Evolutionary conservation across 345 rosid genomes (phyloP), one percentile per base, ranked within the genome.

Genomic region (Nephelium lappaceum): DNA sequence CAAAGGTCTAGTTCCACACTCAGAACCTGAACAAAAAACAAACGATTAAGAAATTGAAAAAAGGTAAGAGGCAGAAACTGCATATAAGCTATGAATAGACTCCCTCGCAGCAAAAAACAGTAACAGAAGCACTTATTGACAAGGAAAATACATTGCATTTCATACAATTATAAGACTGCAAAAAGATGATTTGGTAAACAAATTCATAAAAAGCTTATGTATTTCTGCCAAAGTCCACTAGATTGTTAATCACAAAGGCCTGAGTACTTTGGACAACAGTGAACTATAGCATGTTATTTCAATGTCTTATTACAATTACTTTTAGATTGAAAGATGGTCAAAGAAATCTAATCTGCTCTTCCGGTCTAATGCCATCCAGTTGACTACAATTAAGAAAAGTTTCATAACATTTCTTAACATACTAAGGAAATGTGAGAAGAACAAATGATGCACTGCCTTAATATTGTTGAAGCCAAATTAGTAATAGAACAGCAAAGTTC

Each of bases 1-100:
- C 97, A 93, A 72, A 93, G 95, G 85, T 93, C 97, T 84, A 93
- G 80, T 82, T 93, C 95, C 78, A 87, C 84, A 75, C 92, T 91
- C 53, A 87, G 83, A 76, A 91, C 95, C 97, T 92, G 90, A 47
- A 82, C 57, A 71, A 69, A 75, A 6, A 69, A 62, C 21, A 42
- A n/a, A 69, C 41, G 36, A 70, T 53, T 70, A 62, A 53, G 25
- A 5, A 63, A 55, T 19, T 36, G 65, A 70, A 23, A 73, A 66
- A 39, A 71, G 38, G 31, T 60, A 18, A 57, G n/a, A 76, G 72
- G 51, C 18, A 16, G 27, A 61, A 42, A 23, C 21, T 41, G 43
- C 57, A 71, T 10, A 12, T 3, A 41, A 79, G 10, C 55, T 16
- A 78, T 16, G 1, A 71, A 78, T 64, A 9, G 24, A 9, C 15